Percentiles rank a stretch among this genome's conserved stretches.
phyloP scores from a whole-genome alignment of 352 stramenopile genomes.

The Chrysophaeum taylorii region DNA sequence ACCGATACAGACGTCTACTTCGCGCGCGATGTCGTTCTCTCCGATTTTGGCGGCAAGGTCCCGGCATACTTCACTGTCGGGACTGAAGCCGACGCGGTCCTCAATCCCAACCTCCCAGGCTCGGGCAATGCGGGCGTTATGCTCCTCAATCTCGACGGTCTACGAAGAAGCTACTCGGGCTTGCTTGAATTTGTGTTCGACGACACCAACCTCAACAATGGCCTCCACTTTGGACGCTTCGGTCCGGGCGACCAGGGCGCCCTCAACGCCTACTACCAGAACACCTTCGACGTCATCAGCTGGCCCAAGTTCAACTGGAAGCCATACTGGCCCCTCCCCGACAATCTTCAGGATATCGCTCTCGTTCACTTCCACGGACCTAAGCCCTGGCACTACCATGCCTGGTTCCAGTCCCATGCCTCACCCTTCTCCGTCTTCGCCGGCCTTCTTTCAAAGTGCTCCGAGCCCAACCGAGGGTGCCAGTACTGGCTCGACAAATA shows the following conservation, averaged over 20 bases:
- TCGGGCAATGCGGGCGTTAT: slow-evolving; percentile 2
- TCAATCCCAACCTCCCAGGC: neutral
- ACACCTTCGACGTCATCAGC: neutral
- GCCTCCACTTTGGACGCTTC: neutral
- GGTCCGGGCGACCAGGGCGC: slow-evolving; percentile 3
- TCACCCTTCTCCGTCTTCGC: no score
- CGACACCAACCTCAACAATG: neutral
- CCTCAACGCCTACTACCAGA: neutral
- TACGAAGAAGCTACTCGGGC: neutral
- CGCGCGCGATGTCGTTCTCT: neutral
- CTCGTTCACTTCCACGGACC: neutral
- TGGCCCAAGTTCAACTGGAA: neutral
- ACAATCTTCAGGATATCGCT: no score
- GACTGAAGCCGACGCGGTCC: neutral
- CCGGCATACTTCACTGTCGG: neutral
- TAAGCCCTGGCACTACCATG: neutral
- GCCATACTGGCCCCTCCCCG: slow-evolving; percentile 3
- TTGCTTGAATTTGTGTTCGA: neutral
- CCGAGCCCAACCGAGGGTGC: no score
- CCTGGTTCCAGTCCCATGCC: no score
- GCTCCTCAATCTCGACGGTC: neutral
- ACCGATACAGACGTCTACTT: neutral
- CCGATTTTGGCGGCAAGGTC: neutral
- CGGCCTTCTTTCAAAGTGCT: no score
- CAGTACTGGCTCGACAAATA: no score